phyloP scores from a whole-genome alignment of 345 rosid species.

The Rhizophora mangle region DNA sequence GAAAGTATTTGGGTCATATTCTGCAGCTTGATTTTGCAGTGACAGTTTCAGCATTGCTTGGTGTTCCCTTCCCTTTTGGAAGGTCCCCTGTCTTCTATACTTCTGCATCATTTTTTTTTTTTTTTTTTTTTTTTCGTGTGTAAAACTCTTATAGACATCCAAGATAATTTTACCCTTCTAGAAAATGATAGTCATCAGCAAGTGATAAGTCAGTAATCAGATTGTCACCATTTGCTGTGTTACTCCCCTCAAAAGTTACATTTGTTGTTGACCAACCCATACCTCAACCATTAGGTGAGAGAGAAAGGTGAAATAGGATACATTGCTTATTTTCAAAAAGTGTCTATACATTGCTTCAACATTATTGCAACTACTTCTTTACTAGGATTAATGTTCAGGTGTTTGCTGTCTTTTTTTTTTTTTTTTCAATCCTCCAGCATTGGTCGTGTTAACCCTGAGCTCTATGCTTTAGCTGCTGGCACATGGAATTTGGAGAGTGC shows the following conservation, averaged over 20 bases:
- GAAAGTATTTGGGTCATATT: constrained; percentile 19
- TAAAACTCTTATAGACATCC: background rate
- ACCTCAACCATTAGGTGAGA: too few relatives aligned
- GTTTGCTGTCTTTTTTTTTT: background rate
- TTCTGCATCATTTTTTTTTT: constrained; percentile 1
- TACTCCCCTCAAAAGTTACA: too few relatives aligned
- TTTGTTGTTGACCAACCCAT: too few relatives aligned
- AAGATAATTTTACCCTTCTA: too few relatives aligned
- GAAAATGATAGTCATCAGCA: too few relatives aligned
- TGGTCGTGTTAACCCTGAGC: constrained; percentile 87
- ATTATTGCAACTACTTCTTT: background rate
- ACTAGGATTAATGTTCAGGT: background rate
- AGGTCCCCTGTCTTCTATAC: constrained; percentile 73
- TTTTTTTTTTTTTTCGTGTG: background rate
- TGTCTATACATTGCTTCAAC: constrained; percentile 5
- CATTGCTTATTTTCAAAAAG: background rate
- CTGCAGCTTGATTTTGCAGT: constrained; percentile 93
- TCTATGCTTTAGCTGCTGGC: constrained; percentile 74
- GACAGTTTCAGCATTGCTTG: constrained; percentile 82
- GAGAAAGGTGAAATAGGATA: too few relatives aligned
- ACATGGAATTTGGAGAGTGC: constrained; percentile 44
- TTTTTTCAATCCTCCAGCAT: constrained; percentile 43
- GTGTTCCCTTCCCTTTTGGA: constrained; percentile 94
- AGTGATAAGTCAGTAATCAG: too few relatives aligned
- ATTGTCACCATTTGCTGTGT: too few relatives aligned